Conservation (phyloP, 768 basidiomycete species). For the Suillus luteus region DNA sequence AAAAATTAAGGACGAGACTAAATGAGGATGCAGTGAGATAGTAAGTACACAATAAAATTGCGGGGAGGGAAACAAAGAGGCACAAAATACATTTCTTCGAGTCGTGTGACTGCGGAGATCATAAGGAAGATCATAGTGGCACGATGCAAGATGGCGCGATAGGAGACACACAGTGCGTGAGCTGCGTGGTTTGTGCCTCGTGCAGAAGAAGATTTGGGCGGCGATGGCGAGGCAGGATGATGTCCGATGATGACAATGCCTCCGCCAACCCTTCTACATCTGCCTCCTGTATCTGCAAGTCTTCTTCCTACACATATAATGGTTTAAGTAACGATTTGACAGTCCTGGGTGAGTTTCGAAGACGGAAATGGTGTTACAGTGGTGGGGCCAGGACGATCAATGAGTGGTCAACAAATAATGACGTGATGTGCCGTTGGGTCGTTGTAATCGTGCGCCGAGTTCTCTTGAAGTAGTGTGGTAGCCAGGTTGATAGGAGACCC, state of each 20-base stretch:
- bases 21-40: slow-evolving; percentile 8
- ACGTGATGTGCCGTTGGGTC: slow-evolving; percentile 16
- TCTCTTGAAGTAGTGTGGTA: slow-evolving; percentile 11
- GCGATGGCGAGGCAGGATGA: neutral
- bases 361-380: slow-evolving; percentile 18
- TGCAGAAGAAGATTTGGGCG: slow-evolving; percentile 16
- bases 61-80: neutral
- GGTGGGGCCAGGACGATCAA: slow-evolving; percentile 21
- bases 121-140: slow-evolving; percentile 1
- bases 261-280: slow-evolving; percentile 16
- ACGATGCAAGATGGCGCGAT: neutral
- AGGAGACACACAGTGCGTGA: neutral
- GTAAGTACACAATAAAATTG: slow-evolving; percentile 7
- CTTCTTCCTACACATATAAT: slow-evolving; percentile 20
- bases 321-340: slow-evolving; percentile 20
- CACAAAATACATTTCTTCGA: neutral
- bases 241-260: slow-evolving; percentile 7
- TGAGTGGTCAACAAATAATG: slow-evolving; percentile 12
- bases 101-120: slow-evolving; percentile 2
- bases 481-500: slow-evolving; percentile 12
- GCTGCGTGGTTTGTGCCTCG: neutral
- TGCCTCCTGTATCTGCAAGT: slow-evolving; percentile 3
- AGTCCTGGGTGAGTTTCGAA: slow-evolving; percentile 18
- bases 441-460: slow-evolving; percentile 16
- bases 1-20: slow-evolving; percentile 4